Percentiles rank a stretch among this genome's conserved stretches.
phyloP scores from a whole-genome alignment of 2,329 filamentous ascomycete genomes.

The Chaetomiaceae sp. region DNA sequence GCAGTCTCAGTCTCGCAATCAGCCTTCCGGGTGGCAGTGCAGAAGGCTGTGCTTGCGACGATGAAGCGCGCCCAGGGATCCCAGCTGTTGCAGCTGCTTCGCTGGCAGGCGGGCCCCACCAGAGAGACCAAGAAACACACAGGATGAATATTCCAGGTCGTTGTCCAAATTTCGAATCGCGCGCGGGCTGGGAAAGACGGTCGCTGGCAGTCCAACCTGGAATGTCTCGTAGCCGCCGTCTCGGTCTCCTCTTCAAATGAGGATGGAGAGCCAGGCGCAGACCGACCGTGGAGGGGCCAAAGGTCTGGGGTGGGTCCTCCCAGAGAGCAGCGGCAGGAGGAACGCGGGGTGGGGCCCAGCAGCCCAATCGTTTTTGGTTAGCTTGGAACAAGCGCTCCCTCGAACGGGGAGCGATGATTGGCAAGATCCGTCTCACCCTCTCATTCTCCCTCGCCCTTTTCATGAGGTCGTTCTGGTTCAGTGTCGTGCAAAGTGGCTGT shows the following conservation, averaged over 20 bases:
- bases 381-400: background rate
- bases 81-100: conserved; percentile 4
- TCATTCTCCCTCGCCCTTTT: background rate
- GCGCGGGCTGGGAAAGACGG: background rate
- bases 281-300: conserved; percentile 6
- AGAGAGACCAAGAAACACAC: background rate
- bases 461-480: background rate
- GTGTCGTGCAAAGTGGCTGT: background rate
- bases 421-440: background rate
- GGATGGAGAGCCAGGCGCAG: conserved; percentile 1
- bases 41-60: conserved; percentile 39
- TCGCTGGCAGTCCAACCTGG: background rate
- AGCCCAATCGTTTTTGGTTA: conserved; percentile 5
- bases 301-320: background rate
- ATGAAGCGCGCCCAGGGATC: conserved; percentile 8
- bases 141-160: background rate
- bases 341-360: background rate
- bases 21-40: conserved; percentile 42
- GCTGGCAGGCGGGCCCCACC: conserved; percentile 1
- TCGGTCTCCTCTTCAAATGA: conserved; percentile 4
- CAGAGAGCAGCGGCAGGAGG: background rate
- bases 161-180: background rate
- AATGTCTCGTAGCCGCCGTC: conserved; percentile 6
- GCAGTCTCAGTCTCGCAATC: conserved; percentile 41
- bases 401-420: background rate